Evolutionary conservation across 257 asterid genomes (phyloP), one percentile per base, ranked within the genome.

Genomic region (Penstemon davidsonii): DNA sequence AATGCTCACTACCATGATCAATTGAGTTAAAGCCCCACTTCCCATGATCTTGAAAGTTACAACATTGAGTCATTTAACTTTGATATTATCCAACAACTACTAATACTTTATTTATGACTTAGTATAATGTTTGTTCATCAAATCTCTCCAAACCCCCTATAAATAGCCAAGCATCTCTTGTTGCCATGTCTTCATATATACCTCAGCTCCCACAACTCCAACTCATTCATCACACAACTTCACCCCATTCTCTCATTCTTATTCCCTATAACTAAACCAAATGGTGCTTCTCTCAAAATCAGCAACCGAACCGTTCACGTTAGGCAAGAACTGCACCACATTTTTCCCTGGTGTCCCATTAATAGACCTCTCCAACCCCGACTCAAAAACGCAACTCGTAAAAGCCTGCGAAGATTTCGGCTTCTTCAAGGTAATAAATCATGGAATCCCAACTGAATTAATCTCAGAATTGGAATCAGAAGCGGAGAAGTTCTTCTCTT

Each of bases 331-430:
- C 70, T 57, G 64, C 76, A 68, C 70, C 57, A 55, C 87, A 77
- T 79, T 84, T 6, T 67, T 72, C 74, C 79, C 76, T 4, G 77
- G 70, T 5, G 79, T 83, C 70, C 97, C 97, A 0, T 13, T 82
- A 10, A 80, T 90, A 3, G 97, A 90, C 90, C 96, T 90, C 68
- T 86, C 97, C 1, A 57, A 79, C 2, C 89, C 95, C 5, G 96
- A 86, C 71, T 73, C 84, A 6, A 83, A 76, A 44, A 64, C 82
- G 63, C 88, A 73, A 56, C 87, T 90, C 45, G 90, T 90, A 2
- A 78, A 80, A 19, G 97, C 97, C 66, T 88, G 96, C 77, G 81
- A 85, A 58, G 97, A 90, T 51, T 83, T 86, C 64, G 97, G 97
- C 0, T 90, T 90, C 91, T 87, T 87, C 63, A 89, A 89, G 55